phyloP scores from a whole-genome alignment of 495 filamentous ascomycete species.

The Lepraria neglecta region DNA sequence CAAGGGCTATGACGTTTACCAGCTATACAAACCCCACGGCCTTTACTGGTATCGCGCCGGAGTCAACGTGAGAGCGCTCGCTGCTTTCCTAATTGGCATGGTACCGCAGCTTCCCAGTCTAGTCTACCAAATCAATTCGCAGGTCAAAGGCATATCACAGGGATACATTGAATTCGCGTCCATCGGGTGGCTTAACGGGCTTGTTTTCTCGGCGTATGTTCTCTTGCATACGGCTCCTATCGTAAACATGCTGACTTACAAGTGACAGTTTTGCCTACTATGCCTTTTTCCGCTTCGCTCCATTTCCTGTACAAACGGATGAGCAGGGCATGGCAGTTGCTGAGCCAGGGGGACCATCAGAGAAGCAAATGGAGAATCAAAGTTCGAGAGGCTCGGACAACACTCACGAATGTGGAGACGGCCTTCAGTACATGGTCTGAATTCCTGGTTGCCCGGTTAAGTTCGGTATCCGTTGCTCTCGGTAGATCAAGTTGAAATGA shows the following conservation, averaged over 20 bases:
- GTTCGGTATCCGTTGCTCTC: no score
- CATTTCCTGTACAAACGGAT: neutral
- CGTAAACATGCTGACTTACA: neutral
- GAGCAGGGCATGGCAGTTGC: neutral
- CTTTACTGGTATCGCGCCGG: constrained; percentile 42
- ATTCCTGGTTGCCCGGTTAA: no score
- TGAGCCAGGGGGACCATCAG: no score
- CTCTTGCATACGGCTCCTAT: neutral
- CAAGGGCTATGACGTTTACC: constrained; percentile 33
- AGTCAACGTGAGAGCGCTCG: constrained; percentile 38
- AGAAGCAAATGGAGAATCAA: no score
- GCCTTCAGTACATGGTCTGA: no score
- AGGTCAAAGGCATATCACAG: constrained; percentile 3
- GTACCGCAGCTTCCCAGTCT: constrained; percentile 39
- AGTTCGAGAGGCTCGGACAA: no score
- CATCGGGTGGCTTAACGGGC: constrained; percentile 14
- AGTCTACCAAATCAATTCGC: constrained; percentile 26
- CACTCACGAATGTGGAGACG: no score
- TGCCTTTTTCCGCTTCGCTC: neutral
- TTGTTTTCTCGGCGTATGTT: constrained; percentile 11
- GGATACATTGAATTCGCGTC: constrained; percentile 15
- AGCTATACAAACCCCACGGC: constrained; percentile 37
- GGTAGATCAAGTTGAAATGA: no score
- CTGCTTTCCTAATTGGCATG: constrained; percentile 38
- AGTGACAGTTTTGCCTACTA: neutral